A percentile compares a stretch with the other conserved stretches of the same genome.
Conservation (phyloP, 2,329 filamentous ascomycete genomes). For the Calonectria ilicicola region DNA sequence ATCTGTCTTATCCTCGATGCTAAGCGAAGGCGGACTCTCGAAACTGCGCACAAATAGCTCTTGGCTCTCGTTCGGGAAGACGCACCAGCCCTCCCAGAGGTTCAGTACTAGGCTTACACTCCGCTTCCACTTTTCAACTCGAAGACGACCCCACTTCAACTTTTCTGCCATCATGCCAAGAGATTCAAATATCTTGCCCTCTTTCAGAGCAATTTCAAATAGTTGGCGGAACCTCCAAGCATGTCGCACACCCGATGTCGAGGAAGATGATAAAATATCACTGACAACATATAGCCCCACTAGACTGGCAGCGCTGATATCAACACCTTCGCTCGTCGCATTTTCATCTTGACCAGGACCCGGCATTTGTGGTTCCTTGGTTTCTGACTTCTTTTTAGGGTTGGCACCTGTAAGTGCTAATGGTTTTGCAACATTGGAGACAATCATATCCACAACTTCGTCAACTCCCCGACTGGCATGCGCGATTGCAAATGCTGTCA, state of each 20-base stretch:
- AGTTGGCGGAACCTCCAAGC: slow-evolving; percentile 89
- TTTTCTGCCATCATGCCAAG: slow-evolving; percentile 80
- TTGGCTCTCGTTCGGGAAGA: slow-evolving; percentile 80
- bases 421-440: slow-evolving; percentile 84
- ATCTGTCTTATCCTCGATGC: slow-evolving; percentile 42
- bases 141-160: slow-evolving; percentile 82
- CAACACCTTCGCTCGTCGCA: slow-evolving; percentile 59
- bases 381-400: slow-evolving; percentile 60
- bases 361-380: slow-evolving; percentile 44
- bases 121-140: slow-evolving; percentile 86
- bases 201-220: slow-evolving; percentile 79
- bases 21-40: slow-evolving; percentile 71
- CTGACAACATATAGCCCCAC: slow-evolving; percentile 82
- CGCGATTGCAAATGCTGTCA: slow-evolving; percentile 89
- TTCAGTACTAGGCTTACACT: slow-evolving; percentile 77
- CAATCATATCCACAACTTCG: slow-evolving; percentile 90
- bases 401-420: slow-evolving; percentile 80
- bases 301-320: slow-evolving; percentile 79
- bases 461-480: slow-evolving; percentile 88
- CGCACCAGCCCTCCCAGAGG: slow-evolving; percentile 79
- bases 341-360: slow-evolving; percentile 46
- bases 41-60: slow-evolving; percentile 78
- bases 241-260: slow-evolving; percentile 82
- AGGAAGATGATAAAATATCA: slow-evolving; percentile 84
- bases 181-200: slow-evolving; percentile 77